Conservation (phyloP, 75 land plant species). For the Selaginella tamariscina region DNA sequence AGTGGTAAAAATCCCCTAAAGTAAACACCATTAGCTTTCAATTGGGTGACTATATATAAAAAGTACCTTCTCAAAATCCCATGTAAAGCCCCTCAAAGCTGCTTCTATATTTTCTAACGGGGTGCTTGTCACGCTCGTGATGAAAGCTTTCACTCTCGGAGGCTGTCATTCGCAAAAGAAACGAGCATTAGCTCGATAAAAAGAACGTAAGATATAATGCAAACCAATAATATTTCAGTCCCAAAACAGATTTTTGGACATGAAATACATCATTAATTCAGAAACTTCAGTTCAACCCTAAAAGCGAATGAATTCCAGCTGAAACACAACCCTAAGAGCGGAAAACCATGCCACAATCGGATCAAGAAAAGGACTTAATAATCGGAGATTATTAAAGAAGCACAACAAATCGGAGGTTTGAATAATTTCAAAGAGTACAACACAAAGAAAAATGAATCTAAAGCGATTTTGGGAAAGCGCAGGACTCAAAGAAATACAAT, state of each 20-base stretch:
- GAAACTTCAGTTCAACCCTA: too few species aligned
- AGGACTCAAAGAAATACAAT: not conserved
- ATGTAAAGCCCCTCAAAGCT: slow-evolving; percentile 43
- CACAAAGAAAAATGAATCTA: not conserved
- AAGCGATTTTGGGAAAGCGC: not conserved
- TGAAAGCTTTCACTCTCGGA: slow-evolving; percentile 53
- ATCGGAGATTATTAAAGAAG: too few species aligned
- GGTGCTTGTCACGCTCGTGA: slow-evolving; percentile 43
- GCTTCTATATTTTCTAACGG: slow-evolving; percentile 67
- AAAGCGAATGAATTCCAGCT: not conserved
- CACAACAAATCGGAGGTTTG: not conserved
- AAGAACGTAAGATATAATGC: not conserved
- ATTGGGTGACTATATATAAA: not conserved
- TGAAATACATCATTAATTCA: too few species aligned
- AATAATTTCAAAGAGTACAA: not conserved
- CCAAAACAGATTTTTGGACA: not conserved
- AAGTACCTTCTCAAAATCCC: slow-evolving; percentile 89
- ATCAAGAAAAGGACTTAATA: too few species aligned
- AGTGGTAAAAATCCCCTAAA: slow-evolving; percentile 98
- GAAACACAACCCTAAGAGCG: not conserved
- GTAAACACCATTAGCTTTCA: slow-evolving; percentile 7
- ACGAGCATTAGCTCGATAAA: not conserved
- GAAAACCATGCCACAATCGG: too few species aligned
- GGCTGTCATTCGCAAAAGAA: slow-evolving; percentile 44
- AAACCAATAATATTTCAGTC: not conserved